A percentile compares a stretch with the other conserved stretches of the same genome.
Evolutionary conservation across 495 filamentous ascomycete species (phyloP).

Genomic region (Aspergillus incahuasiensis): DNA sequence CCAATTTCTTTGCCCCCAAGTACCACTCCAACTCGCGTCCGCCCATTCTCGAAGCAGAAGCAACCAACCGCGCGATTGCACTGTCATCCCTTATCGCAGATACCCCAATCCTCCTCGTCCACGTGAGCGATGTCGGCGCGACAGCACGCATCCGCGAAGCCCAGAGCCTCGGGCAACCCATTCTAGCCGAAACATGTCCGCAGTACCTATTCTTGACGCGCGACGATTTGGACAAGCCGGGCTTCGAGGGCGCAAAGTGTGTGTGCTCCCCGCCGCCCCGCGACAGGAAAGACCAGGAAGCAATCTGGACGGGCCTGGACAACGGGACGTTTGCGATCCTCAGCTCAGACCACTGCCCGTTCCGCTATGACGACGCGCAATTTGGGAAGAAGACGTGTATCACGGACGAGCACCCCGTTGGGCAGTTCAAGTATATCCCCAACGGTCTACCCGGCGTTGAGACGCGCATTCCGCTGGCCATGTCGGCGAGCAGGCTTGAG

Average conservation of each 20-base stretch:
- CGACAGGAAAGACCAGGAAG: constrained; percentile 31
- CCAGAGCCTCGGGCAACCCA: constrained; percentile 49
- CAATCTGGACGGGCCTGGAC: constrained; percentile 38
- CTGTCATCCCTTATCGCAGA: constrained; percentile 47
- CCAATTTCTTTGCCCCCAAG: constrained; percentile 44
- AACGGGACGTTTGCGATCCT: constrained; percentile 46
- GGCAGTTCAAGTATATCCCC: constrained; percentile 40
- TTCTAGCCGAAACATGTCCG: constrained; percentile 61
- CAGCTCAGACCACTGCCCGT: constrained; percentile 22
- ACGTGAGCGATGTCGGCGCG: constrained; percentile 50
- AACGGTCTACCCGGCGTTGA: constrained; percentile 58
- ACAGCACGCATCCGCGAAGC: constrained; percentile 50
- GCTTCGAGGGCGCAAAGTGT: constrained; percentile 51
- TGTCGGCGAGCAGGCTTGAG: constrained; percentile 36
- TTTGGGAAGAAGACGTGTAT: constrained; percentile 13
- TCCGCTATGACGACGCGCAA: constrained; percentile 17
- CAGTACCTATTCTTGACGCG: constrained; percentile 58
- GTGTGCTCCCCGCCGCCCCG: constrained; percentile 46
- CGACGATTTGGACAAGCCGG: constrained; percentile 44
- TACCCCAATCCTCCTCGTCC: constrained; percentile 54
- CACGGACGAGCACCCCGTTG: constrained; percentile 14
- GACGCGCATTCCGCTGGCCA: constrained; percentile 46
- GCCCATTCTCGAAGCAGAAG: constrained; percentile 52
- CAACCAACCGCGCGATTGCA: constrained; percentile 54
- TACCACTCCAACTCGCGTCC: constrained; percentile 52